Conservation (phyloP, 352 stramenopile species). For the Poterioochromonas sp. region DNA sequence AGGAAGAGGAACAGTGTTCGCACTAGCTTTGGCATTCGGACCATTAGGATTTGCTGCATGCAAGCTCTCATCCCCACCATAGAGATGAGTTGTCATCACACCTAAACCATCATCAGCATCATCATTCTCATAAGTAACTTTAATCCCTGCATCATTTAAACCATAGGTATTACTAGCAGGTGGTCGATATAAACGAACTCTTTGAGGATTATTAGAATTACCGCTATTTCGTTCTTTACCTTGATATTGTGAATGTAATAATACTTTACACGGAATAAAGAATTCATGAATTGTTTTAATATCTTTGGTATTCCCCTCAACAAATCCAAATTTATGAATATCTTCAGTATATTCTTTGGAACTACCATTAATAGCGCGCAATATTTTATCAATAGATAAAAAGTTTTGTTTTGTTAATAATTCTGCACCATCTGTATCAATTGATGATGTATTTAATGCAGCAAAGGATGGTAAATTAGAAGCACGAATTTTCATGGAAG, state of each 20-base stretch:
- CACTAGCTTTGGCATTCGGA: neutral
- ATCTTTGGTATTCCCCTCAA: neutral
- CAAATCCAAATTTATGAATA: neutral
- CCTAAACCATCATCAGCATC: neutral
- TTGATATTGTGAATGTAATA: neutral
- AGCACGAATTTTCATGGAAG: neutral
- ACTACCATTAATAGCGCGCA: neutral
- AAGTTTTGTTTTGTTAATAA: neutral
- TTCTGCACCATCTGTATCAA: neutral
- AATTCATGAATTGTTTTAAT: neutral
- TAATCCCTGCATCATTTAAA: neutral
- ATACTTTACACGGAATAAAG: neutral
- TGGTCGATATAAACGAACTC: neutral
- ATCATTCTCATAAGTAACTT: neutral
- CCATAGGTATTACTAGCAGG: neutral
- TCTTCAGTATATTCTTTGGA: neutral
- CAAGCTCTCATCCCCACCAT: neutral
- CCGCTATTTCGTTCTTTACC: too few species aligned
- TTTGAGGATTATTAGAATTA: neutral
- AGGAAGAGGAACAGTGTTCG: neutral
- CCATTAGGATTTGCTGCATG: neutral
- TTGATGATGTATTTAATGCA: neutral
- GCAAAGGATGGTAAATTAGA: too few species aligned
- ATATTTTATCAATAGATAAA: conserved; percentile 22
- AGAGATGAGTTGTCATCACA: neutral